phyloP scores from a whole-genome alignment of 371 early-diverging fungal genomes.

The Mortierella polycephala region DNA sequence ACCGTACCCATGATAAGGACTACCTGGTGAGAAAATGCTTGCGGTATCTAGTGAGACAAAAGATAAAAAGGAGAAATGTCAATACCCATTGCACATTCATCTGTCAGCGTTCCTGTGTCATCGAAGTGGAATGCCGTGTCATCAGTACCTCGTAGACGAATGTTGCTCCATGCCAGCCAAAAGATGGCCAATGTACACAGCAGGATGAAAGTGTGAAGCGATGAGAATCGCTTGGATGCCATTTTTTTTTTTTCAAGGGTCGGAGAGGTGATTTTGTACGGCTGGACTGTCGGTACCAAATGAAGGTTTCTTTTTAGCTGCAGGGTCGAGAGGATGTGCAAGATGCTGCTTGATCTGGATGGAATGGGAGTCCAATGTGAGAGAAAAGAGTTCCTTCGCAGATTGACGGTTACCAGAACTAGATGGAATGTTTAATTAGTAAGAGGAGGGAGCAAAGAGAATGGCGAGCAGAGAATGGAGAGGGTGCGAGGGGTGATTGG shows the following conservation, averaged over 20 bases:
- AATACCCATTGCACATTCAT: not conserved
- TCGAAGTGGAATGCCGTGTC: not conserved
- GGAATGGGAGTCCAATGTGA: not conserved
- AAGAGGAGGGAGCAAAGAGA: not conserved
- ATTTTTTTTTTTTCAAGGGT: not conserved
- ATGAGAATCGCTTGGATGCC: slow-evolving; percentile 27
- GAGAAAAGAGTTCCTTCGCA: not conserved
- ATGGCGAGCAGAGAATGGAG: not conserved
- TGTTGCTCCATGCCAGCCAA: slow-evolving; percentile 29
- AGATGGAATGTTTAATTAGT: slow-evolving; percentile 5
- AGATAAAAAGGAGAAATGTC: not conserved
- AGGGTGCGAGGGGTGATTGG: not conserved
- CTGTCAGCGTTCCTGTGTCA: too few species aligned
- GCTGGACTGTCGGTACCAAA: not conserved
- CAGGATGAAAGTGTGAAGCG: slow-evolving; percentile 24
- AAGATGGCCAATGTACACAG: slow-evolving; percentile 21
- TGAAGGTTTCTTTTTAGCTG: not conserved
- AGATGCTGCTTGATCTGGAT: too few species aligned
- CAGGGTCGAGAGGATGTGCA: too few species aligned
- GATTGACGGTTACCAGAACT: not conserved
- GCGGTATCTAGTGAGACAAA: not conserved
- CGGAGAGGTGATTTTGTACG: too few species aligned
- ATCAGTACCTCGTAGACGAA: slow-evolving; percentile 30
- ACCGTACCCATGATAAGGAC: not conserved
- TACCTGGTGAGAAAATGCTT: not conserved